A percentile compares a stretch with the other conserved stretches of the same genome.
phyloP scores from a whole-genome alignment of 768 basidiomycete genomes.

The Austroboletus eburneus region DNA sequence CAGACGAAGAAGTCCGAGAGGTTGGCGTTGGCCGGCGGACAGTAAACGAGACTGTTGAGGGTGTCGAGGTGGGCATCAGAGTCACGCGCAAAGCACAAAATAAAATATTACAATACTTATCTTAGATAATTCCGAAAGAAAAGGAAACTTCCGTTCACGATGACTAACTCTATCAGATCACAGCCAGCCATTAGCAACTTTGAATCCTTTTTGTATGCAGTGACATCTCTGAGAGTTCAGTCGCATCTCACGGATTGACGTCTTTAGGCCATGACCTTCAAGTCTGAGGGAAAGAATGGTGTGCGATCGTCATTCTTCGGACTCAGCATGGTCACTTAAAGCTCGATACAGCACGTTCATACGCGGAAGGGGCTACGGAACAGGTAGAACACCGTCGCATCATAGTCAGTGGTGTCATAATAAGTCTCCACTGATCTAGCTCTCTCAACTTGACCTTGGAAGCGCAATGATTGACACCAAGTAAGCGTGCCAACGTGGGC shows the following conservation, averaged over 20 bases:
- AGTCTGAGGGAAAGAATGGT: constrained; percentile 38
- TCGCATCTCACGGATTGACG: too few relatives aligned
- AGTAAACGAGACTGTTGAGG: constrained; percentile 71
- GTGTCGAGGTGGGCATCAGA: constrained; percentile 6
- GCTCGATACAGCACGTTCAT: constrained; percentile 50
- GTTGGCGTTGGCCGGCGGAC: constrained; percentile 73
- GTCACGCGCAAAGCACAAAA: too few relatives aligned
- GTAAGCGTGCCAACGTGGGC: constrained; percentile 18
- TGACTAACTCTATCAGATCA: too few relatives aligned
- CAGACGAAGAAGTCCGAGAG: constrained; percentile 59
- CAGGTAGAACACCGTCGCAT: constrained; percentile 31
- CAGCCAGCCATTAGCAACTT: too few relatives aligned
- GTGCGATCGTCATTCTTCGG: constrained; percentile 39
- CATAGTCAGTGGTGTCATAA: too few relatives aligned
- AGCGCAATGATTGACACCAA: constrained; percentile 47
- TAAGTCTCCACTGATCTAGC: too few relatives aligned
- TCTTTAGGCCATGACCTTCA: constrained; percentile 48
- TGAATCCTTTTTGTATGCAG: too few relatives aligned
- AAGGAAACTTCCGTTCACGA: too few relatives aligned
- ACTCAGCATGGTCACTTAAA: constrained; percentile 39
- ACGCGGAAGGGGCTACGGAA: constrained; percentile 54
- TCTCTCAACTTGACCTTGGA: constrained; percentile 39
- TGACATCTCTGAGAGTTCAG: too few relatives aligned
- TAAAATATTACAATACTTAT: too few relatives aligned
- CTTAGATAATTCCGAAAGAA: too few relatives aligned